These are phyloP conservation scores for Termitomyces sp. DNA, from an alignment of 768 basidiomycete species.

Conservation along the genomic window DNA sequence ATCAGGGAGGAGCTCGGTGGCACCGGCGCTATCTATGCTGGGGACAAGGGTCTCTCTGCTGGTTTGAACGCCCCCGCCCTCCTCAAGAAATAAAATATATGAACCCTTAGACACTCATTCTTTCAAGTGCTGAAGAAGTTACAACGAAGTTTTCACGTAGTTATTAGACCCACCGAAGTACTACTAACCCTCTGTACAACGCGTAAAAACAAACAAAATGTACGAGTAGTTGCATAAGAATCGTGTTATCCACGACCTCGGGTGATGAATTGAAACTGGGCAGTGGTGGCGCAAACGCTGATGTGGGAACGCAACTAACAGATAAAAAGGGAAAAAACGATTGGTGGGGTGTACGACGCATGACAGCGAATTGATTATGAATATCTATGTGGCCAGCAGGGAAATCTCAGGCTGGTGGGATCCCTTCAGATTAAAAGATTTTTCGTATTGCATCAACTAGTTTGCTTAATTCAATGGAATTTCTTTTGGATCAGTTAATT, in stretches of 20 bases:
- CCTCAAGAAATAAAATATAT: constrained; percentile 50
- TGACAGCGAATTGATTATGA: too few species aligned
- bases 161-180: constrained; percentile 9
- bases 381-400: too few species aligned
- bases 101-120: constrained; percentile 14
- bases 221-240: neutral
- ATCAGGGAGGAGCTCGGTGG: constrained; percentile 72
- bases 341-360: too few species aligned
- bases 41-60: constrained; percentile 73
- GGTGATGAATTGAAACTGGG: neutral
- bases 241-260: neutral
- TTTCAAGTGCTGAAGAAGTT: constrained; percentile 12
- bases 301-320: too few species aligned
- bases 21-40: constrained; percentile 68
- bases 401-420: too few species aligned
- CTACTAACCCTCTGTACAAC: constrained; percentile 11
- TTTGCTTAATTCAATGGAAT: too few species aligned
- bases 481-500: too few species aligned
- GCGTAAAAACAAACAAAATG: constrained; percentile 4
- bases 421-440: too few species aligned
- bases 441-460: too few species aligned
- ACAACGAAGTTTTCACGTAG: constrained; percentile 6
- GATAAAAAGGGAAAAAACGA: too few species aligned
- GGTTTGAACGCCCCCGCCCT: constrained; percentile 73
- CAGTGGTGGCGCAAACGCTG: too few species aligned